Evolutionary conservation across 1,284 basidiomycete genomes (phyloP), one percentile per base, ranked within the genome.

Genomic region (Mycena sp.): DNA sequence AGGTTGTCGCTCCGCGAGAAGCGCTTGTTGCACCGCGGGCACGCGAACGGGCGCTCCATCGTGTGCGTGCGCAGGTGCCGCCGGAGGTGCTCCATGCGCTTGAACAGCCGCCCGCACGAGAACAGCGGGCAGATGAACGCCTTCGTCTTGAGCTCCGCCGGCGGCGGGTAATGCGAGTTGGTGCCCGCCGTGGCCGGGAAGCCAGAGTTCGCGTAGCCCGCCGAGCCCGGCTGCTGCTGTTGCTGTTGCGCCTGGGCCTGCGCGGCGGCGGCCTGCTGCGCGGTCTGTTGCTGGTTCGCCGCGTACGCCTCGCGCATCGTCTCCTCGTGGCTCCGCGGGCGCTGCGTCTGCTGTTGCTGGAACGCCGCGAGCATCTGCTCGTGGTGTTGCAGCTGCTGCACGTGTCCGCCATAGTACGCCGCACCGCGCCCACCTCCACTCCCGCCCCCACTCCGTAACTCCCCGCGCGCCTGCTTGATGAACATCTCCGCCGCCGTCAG

Each of bases 1-100:
- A 96, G 83, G 73, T 95, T 95, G 74, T 96, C 94, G 71, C 89
- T 89, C 68, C 94, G 83, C 69, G 91, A 92, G 77, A 95, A 95
- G 52, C 86, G 83, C 79, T 93, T 93, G 71, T 83, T 79, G 74
- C 92, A 96, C 35, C 81, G 81, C 57, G 82, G 77, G 73, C 94
- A 95, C 55, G 81, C 80, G 76, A 87, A 95, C 0, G 94, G 94
- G 46, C 89, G 81, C 76, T 95, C 94, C 82, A 93, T 85, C 35
- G 93, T 95, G 74, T 96, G 95, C 16, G 93, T 94, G 55, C 93
- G 85, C 35, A 94, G 79, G 76, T 96, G 94, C 37, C 93, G 81
- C 78, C 92, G 93, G 66, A 96, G 81, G 73, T 96, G 94, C 73
- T 96, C 94, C 80, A 91, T 87, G 6, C 93, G 87, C 81, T 94